Base-by-base conservation (phyloP, 2,329 filamentous ascomycete genomes). In the Cadophora sp. region DNA sequence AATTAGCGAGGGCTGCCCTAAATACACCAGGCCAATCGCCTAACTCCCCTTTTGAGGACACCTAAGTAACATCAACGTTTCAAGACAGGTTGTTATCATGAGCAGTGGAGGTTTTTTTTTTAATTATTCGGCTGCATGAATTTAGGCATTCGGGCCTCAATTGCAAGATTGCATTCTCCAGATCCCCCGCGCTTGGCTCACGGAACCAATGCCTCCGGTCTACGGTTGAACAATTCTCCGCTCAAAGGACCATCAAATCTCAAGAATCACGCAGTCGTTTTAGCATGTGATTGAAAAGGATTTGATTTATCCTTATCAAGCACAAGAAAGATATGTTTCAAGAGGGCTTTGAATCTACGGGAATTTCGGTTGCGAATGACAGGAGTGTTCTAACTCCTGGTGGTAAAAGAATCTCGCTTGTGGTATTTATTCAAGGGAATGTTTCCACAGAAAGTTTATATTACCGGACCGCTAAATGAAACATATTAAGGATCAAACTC, bases 81-180 rank as follows among this genome's bases (percentile, higher is more conserved):
- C 20, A 18, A 58, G 24, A 43, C 2, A 27, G 18, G 20, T 11
- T 24, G 4, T 9, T 56, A 22, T 22, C 7, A 41, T 39, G 2
- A 2, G 4, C 14, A 43, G 55, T 58, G 36, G 14, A 22, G 4
- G 14, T 7, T 43, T n/a, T n/a, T n/a, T n/a, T n/a, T n/a, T 14
- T 3, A 18, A 43, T 18, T 24, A 58, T 1, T 27, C 14, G 2
- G 14, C 55, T 43, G 55, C 36, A 58, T 20, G 55, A 27, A 16
- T 58, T 58, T 58, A 58, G 55, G 55, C 55, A 58, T 43, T 24
- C 55, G 55, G 55, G 55, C 55, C 55, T 58, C 55, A 24, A 58
- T 58, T 58, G 55, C 55, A 58, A 58, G 6, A 58, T 58, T 58
- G 20, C 36, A 41, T 39, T 39, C 36, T 36, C 33, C 53, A 58